Conservation (phyloP, 495 filamentous ascomycete species). For the Aspergillus diversus region DNA sequence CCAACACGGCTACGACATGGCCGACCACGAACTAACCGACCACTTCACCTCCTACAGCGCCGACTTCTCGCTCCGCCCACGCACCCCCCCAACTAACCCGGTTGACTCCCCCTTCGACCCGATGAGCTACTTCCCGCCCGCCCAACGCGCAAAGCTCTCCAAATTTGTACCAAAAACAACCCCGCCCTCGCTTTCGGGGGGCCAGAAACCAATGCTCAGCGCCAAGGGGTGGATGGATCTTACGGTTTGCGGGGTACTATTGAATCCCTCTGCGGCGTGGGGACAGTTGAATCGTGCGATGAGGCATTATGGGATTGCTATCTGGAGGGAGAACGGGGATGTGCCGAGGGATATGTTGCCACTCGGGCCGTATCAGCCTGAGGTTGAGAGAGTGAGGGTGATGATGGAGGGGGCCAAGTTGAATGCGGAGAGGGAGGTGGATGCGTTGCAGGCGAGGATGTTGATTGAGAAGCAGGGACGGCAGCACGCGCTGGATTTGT, state of each 20-base stretch:
- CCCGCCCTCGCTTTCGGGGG: constrained; percentile 9
- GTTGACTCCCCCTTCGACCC: background rate
- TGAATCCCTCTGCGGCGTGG: constrained; percentile 8
- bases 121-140: constrained; percentile 2
- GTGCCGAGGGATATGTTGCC: constrained; percentile 15
- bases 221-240: constrained; percentile 3
- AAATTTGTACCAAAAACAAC: background rate
- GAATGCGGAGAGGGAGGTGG: constrained; percentile 10
- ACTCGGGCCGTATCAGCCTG: constrained; percentile 10
- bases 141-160: background rate
- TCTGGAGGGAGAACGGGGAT: constrained; percentile 8
- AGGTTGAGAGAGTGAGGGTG: constrained; percentile 15
- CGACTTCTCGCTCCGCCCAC: constrained; percentile 18
- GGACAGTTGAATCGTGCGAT: constrained; percentile 13
- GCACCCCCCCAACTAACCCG: background rate
- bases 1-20: constrained; percentile 12
- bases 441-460: constrained; percentile 10
- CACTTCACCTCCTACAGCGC: constrained; percentile 15
- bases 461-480: constrained; percentile 7
- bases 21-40: constrained; percentile 17
- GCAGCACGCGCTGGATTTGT: constrained; percentile 15
- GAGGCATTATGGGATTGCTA: background rate
- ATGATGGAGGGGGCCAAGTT: constrained; percentile 7
- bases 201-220: constrained; percentile 14
- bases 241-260: background rate